phyloP scores from a whole-genome alignment of 2,329 filamentous ascomycete species.

The Ampelomyces quisqualis region DNA sequence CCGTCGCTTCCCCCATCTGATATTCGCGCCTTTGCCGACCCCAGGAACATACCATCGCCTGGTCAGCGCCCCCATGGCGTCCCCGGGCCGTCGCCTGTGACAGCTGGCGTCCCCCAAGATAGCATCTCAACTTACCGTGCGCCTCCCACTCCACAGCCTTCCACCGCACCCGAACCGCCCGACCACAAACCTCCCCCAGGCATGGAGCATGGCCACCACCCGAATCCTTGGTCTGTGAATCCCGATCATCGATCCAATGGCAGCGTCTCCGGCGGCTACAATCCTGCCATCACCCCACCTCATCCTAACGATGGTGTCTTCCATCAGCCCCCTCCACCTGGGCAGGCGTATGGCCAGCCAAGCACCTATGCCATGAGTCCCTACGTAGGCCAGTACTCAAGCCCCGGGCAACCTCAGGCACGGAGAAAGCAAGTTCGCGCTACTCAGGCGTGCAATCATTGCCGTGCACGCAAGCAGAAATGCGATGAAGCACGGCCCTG shows the following conservation, averaged over 20 bases:
- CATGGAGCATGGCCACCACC: slow-evolving; percentile 42
- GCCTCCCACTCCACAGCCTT: slow-evolving; percentile 35
- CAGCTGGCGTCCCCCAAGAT: slow-evolving; percentile 35
- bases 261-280: slow-evolving; percentile 37
- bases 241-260: slow-evolving; percentile 40
- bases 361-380: slow-evolving; percentile 27
- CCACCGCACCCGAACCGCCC: slow-evolving; percentile 21
- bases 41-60: slow-evolving; percentile 37
- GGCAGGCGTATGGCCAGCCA: slow-evolving; percentile 35
- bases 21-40: slow-evolving; percentile 37
- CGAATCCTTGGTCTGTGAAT: slow-evolving; percentile 34
- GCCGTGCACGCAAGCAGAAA: slow-evolving; percentile 46
- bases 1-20: slow-evolving; percentile 38
- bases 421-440: slow-evolving; percentile 43
- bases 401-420: slow-evolving; percentile 23
- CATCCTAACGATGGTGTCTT: slow-evolving; percentile 34
- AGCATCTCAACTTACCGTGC: slow-evolving; percentile 36
- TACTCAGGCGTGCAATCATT: slow-evolving; percentile 65
- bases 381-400: slow-evolving; percentile 35
- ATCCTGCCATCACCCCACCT: slow-evolving; percentile 33
- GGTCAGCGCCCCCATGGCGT: slow-evolving; percentile 41
- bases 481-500: slow-evolving; percentile 46
- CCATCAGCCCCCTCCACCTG: slow-evolving; percentile 30
- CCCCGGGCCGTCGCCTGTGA: slow-evolving; percentile 31
- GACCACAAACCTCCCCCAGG: slow-evolving; percentile 29